Evolutionary conservation across 345 rosid species (phyloP), one percentile per base, ranked within the genome.

Genomic region (Linum usitatissimum): DNA sequence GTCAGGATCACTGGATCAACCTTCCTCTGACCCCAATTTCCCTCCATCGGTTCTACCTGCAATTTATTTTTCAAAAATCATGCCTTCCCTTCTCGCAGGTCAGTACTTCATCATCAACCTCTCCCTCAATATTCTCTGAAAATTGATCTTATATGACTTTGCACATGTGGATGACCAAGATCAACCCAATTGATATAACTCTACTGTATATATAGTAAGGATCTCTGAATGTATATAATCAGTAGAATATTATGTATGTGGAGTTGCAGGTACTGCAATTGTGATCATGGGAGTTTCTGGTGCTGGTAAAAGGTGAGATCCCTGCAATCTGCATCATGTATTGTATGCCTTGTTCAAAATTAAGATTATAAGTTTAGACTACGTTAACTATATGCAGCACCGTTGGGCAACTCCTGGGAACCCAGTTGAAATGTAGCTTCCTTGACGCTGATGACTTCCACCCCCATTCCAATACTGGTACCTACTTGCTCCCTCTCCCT

Each of bases 361-460:
- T 12, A 9, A 6, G 39, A 60, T 65, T 38, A 15, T 61, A 67
- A 75, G 2, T 18, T 1, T 55, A 18, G 23, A 55, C 9, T 0
- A 7, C 18, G 20, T 6, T n/a, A 13, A 8, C 18, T 12, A 19
- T 55, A 19, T 18, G 13, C 74, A 89, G 97, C 19, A 93, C 96
- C 49, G 73, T 85, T 62, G 95, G 95, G 23, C 68, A 73, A 21
- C 63, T 79, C 82, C 68, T 92, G 64, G 88, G 87, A 23, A 73
- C 63, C 64, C 76, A 60, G 70, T 62, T 89, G 59, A 74, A 77
- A 30, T 83, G 86, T 65, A 68, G 71, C 6, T 93, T 85, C 71
- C 76, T 93, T 61, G 97, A 93, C 68, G 96, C 96, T 0, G 97
- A 93, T 66, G 91, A 84, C 77, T 93, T 81, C 75, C 96, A 93